phyloP scores from a whole-genome alignment of 139 green algal species.

The Volvox africanus region DNA sequence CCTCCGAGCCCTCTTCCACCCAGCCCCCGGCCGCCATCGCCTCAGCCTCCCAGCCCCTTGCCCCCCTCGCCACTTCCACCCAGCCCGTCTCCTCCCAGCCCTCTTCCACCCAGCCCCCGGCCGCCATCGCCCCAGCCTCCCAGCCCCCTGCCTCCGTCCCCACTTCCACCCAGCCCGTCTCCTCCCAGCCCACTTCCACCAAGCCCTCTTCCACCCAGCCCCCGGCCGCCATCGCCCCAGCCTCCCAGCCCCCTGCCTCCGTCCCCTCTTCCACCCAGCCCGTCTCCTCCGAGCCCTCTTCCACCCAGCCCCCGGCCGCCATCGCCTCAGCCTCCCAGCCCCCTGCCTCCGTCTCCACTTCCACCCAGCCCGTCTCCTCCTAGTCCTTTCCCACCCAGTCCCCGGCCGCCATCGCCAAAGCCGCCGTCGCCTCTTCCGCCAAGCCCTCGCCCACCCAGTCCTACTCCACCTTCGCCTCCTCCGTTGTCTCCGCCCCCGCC shows the following conservation, averaged over 20 bases:
- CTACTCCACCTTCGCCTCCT: background rate
- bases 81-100: background rate
- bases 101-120: background rate
- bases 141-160: background rate
- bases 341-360: background rate
- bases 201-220: background rate
- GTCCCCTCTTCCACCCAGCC: background rate
- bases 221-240: background rate
- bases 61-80: background rate
- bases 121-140: background rate
- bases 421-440: background rate
- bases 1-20: background rate
- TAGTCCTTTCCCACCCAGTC: background rate
- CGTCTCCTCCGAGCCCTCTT: background rate
- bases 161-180: background rate
- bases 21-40: background rate
- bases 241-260: background rate
- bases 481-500: background rate
- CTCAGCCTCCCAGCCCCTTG: background rate
- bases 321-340: too few relatives aligned
- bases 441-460: background rate
- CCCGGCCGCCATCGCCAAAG: background rate
- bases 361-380: background rate
- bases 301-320: conserved; percentile 1
- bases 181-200: background rate